A percentile compares a stretch with the other conserved stretches of the same genome.
Evolutionary conservation across 2,329 filamentous ascomycete genomes (phyloP).

Genomic region (Apiospora saccharicola): DNA sequence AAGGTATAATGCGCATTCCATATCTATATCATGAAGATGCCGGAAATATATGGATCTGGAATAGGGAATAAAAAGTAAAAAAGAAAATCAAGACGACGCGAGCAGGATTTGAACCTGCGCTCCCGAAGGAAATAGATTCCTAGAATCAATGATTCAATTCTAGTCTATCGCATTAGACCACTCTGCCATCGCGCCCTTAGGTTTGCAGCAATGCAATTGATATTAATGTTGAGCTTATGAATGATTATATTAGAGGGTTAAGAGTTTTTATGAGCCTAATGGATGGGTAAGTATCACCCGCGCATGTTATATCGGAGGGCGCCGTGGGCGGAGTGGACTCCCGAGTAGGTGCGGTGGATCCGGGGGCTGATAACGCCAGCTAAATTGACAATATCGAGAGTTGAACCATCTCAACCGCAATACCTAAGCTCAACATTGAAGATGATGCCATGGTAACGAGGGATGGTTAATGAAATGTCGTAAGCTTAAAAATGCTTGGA

Average conservation of each 20-base stretch:
- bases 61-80: not conserved
- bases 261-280: not conserved
- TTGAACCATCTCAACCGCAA: too few species aligned
- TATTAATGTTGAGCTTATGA: not conserved
- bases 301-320: not conserved
- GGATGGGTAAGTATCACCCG: not conserved
- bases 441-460: too few species aligned
- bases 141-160: slow-evolving; percentile 2
- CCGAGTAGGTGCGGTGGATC: not conserved
- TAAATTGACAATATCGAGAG: too few species aligned
- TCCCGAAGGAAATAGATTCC: slow-evolving; percentile 16
- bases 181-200: slow-evolving; percentile 2
- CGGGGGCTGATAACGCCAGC: too few species aligned
- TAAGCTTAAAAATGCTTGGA: not conserved
- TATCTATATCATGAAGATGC: too few species aligned
- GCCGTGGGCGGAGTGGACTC: not conserved
- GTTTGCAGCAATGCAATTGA: too few species aligned
- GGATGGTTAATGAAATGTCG: not conserved
- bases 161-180: slow-evolving; percentile 17
- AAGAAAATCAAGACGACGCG: not conserved
- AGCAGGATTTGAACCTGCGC: slow-evolving; percentile 20
- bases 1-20: too few species aligned
- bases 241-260: not conserved
- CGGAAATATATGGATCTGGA: not conserved
- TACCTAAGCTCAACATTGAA: too few species aligned